phyloP scores from a whole-genome alignment of 805 yeast species.

The Candida berthetii region DNA sequence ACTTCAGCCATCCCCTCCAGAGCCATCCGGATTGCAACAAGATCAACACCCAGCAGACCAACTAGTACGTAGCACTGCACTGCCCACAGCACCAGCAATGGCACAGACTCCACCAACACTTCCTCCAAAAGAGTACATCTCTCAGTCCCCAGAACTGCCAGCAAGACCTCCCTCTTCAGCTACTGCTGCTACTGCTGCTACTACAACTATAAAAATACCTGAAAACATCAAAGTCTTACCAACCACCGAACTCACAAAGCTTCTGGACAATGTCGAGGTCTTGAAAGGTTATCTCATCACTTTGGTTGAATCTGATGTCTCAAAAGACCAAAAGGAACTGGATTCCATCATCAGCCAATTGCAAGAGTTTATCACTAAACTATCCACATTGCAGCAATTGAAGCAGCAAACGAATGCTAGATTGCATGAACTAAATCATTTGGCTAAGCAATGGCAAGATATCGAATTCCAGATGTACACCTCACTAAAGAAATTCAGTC shows the following conservation, averaged over 20 bases:
- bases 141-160: background rate
- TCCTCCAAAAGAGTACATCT: background rate
- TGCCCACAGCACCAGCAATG: too few species aligned
- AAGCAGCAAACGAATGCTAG: conserved; percentile 15
- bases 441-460: conserved; percentile 27
- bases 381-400: conserved; percentile 21
- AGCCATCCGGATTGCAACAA: too few species aligned
- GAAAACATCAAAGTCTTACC: conserved; percentile 13
- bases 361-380: conserved; percentile 17
- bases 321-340: conserved; percentile 14
- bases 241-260: conserved; percentile 15
- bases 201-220: conserved; percentile 7
- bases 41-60: too few species aligned
- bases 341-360: conserved; percentile 21
- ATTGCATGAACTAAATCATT: conserved; percentile 2
- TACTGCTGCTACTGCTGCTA: conserved; percentile 1
- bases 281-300: conserved; percentile 23
- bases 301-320: conserved; percentile 14
- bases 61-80: too few species aligned
- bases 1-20: too few species aligned
- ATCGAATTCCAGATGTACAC: conserved; percentile 27
- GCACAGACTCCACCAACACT: background rate
- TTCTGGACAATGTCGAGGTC: conserved; percentile 12
- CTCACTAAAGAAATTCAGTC: conserved; percentile 28
- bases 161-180: conserved; percentile 11